Base-by-base conservation (phyloP, 306 rosid genomes). In the Prunus mongolica region DNA sequence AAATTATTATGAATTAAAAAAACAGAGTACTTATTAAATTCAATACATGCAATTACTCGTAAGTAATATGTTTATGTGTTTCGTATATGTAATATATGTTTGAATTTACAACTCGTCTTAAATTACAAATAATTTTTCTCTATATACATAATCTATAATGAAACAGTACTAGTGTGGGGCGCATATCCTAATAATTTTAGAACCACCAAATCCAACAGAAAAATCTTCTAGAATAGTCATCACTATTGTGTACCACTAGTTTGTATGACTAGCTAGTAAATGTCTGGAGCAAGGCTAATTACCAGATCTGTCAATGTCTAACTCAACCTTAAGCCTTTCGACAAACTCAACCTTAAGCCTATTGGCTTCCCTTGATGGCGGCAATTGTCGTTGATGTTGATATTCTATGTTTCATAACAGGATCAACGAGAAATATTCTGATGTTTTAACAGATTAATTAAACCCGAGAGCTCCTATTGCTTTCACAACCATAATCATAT, bases 31-130 rank as follows among this genome's bases (percentile, higher is more conserved):
- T 49, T 13, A 12, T 11, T 49, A 49, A 49, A 1, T 49, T 49
- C 52, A 8, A 38, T 12, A 3, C 18, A 10, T 52, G n/a, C 10
- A 52, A 18, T 52, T 18, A 52, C 10, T 52, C 16, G 0, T 16
- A 52, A 52, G 6, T 52, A 18, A 6, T 6, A 6, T 34, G 0
- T 0, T 0, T 38, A 1, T 38, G 2, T 32, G 0, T 32, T 32
- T 5, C 0, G 8, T 1, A 6, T 5, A 0, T 5, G 0, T 34
- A 34, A 34, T 1, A 0, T 38, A 6, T 6, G 9, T 38, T 38
- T 38, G 9, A 38, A 7, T 38, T 38, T 38, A 38, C 44, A 38
- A 7, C 44, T 38, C 9, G 9, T 38, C 44, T 38, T 38, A 1
- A 0, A 38, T 1, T 38, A 38, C 44, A 6, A 38, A 38, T 4